These are phyloP conservation scores for Epichloe typhina DNA, from an alignment of 2,329 filamentous ascomycete species.

Conservation along the genomic window DNA sequence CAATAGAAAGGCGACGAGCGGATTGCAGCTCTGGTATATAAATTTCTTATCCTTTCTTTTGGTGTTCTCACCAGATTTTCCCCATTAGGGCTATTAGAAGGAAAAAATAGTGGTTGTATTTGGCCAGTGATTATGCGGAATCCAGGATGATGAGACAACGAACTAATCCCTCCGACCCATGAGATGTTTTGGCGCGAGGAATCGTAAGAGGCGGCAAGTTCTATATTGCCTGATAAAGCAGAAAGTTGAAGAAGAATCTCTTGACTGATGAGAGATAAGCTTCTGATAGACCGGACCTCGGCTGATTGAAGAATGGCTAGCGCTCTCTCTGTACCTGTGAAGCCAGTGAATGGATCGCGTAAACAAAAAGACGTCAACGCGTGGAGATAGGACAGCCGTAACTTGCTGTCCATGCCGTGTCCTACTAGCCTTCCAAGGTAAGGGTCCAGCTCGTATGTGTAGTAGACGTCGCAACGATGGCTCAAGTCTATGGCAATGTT, in stretches of 20 bases:
- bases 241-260: not conserved
- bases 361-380: slow-evolving; percentile 39
- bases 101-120: not conserved
- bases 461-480: too few species aligned
- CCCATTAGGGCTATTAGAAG: not conserved
- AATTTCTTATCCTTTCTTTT: not conserved
- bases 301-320: slow-evolving; percentile 35
- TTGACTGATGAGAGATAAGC: not conserved
- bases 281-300: slow-evolving; percentile 29
- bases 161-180: not conserved
- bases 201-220: not conserved
- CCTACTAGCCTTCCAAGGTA: too few species aligned
- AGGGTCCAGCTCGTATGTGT: too few species aligned
- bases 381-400: slow-evolving; percentile 39
- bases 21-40: not conserved
- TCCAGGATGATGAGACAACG: slow-evolving; percentile 1
- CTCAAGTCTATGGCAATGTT: too few species aligned
- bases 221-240: not conserved
- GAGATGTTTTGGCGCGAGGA: not conserved
- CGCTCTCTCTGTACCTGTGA: slow-evolving; percentile 42
- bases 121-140: not conserved
- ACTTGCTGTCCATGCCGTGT: slow-evolving; percentile 23
- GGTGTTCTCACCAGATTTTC: too few species aligned
- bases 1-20: not conserved
- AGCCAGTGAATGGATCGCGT: slow-evolving; percentile 31